phyloP scores from a whole-genome alignment of 1,284 basidiomycete species.

The Gymnopus androsaceus region DNA sequence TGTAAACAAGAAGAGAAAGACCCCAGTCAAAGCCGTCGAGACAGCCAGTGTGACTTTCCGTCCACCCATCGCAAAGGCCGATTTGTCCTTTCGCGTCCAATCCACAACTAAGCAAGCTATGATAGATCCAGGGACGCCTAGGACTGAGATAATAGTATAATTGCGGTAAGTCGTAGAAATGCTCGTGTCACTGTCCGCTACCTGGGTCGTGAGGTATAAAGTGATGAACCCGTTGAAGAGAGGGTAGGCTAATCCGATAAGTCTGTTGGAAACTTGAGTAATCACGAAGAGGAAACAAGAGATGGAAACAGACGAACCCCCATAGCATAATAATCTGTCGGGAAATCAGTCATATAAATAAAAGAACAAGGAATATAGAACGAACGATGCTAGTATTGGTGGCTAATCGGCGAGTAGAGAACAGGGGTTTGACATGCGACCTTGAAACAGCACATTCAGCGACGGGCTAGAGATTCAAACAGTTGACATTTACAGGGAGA shows the following conservation, averaged over 20 bases:
- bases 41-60: no score
- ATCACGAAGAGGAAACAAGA: not conserved
- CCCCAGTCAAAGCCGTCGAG: no score
- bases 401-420: conserved; percentile 49
- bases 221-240: conserved; percentile 57
- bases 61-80: no score
- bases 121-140: conserved; percentile 59
- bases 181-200: conserved; percentile 31
- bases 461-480: not conserved
- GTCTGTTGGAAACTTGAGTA: conserved; percentile 4
- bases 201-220: conserved; percentile 48
- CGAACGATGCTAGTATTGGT: conserved; percentile 54
- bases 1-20: no score
- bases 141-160: conserved; percentile 49
- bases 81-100: no score
- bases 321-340: conserved; percentile 57
- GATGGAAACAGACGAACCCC: conserved; percentile 29
- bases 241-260: conserved; percentile 64
- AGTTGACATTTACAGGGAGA: conserved; percentile 33
- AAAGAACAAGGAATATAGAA: not conserved
- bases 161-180: conserved; percentile 46
- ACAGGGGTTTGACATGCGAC: conserved; percentile 52
- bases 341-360: not conserved
- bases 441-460: not conserved
- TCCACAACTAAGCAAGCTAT: conserved; percentile 60